Base-by-base conservation (phyloP, 1,284 basidiomycete species). In the Sporisorium graminicola region DNA sequence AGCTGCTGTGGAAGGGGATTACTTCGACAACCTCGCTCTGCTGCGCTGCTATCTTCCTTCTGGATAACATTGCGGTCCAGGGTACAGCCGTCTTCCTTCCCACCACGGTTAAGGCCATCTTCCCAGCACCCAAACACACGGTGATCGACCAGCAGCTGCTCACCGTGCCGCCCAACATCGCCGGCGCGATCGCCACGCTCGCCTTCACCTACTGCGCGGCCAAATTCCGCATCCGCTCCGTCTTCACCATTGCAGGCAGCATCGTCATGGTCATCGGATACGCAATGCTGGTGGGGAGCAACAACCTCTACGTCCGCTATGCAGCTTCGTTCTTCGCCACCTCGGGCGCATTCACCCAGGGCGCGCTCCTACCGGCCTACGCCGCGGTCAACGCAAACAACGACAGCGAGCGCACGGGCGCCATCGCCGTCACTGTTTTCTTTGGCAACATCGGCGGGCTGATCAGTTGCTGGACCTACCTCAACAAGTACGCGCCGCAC, bases 111-210 rank as follows among this genome's bases (percentile, higher is more conserved):
- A 35, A 62, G 0, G 83, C 80, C 2, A 83, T 87, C 65, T 87
- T 84, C 74, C 87, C 67, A 2, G 52, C 63, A 43, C 73, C 87
- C 0, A 66, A 65, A 10, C 58, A 73, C 27, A 75, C 81, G 0
- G 81, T 83, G 12, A 77, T 87, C 43, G 50, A 80, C 14, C 74
- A 85, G 40, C 86, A 87, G 58, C 80, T 86, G 5, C 75, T 79
- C n/a, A 86, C 85, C 4, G 86, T 86, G 0, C 86, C 86, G 1
- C 84, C 84, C 6, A 83, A 85, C 58, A 63, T 86, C 10, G 80
- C 79, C 9, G 85, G 85, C 2, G 85, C 81, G 1, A 49, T 80
- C 20, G 76, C 78, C 22, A 78, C 79, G 1, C 43, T 86, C 10
- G 22, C 64, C 18, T 49, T 83, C 14, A 74, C 84, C 18, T 85